Evolutionary conservation across 768 basidiomycete genomes (phyloP).

Genomic region (Tulasnella sp.): DNA sequence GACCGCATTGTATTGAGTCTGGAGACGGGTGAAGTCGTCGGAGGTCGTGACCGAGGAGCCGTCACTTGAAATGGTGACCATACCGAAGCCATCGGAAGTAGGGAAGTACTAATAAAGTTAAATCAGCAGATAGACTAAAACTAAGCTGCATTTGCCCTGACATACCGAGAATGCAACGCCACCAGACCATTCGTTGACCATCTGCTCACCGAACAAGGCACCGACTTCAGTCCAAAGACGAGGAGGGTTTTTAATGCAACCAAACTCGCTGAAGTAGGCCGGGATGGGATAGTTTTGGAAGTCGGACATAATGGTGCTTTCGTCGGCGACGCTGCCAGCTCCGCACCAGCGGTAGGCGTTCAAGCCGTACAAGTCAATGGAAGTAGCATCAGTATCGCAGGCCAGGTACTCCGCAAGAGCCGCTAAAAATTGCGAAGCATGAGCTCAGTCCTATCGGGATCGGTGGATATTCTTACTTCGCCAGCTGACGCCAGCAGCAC

Average conservation of each 20-base stretch:
- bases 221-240: slow-evolving; percentile 77
- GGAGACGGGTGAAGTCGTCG: slow-evolving; percentile 64
- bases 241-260: slow-evolving; percentile 59
- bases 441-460: neutral
- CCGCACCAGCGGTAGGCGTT: slow-evolving; percentile 81
- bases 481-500: slow-evolving; percentile 45
- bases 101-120: slow-evolving; percentile 65
- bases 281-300: slow-evolving; percentile 59
- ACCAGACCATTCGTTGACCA: slow-evolving; percentile 81
- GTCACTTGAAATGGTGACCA: slow-evolving; percentile 71
- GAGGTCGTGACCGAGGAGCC: slow-evolving; percentile 62
- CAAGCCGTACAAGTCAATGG: slow-evolving; percentile 82
- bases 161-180: slow-evolving; percentile 63
- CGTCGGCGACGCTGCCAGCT: slow-evolving; percentile 47
- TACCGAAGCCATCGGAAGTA: slow-evolving; percentile 76
- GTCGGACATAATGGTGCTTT: slow-evolving; percentile 37
- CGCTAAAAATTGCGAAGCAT: neutral
- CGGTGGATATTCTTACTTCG: slow-evolving; percentile 40
- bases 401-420: slow-evolving; percentile 74
- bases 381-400: slow-evolving; percentile 64
- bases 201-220: slow-evolving; percentile 63
- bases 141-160: neutral
- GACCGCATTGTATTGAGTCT: slow-evolving; percentile 56
- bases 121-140: neutral
- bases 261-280: slow-evolving; percentile 89